Base-by-base conservation (phyloP, 176 grass and related monocot genomes). In the Phoenix dactylifera region DNA sequence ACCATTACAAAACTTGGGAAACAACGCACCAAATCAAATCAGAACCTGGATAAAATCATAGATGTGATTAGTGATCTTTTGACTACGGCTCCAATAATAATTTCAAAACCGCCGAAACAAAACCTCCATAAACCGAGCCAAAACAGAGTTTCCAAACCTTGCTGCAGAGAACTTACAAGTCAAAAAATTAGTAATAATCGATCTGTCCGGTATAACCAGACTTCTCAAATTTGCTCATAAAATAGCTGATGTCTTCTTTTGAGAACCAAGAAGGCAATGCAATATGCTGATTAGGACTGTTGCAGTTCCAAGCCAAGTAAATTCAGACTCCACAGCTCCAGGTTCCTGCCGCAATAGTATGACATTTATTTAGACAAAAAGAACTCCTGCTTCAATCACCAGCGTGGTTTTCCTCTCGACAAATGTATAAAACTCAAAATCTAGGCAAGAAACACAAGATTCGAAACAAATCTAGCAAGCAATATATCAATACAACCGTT, bases 201-300 rank as follows among this genome's bases (percentile, higher is more conserved):
- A 83, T 26, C 3, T 61, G 54, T 7, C 59, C 59, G 1, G 24
- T 65, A 26, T 71, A 75, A 15, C 79, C 79, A 63, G 72, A 69
- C 62, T 82, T 91, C 20, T 75, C 82, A 49, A 71, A 96, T 22
- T 69, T 74, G 22, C 72, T 80, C 28, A 60, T 77, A 24, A 74
- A 80, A 51, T 90, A 87, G 66, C 22, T 26, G 64, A 87, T 55
- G 50, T 90, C 91, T 57, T 96, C 91, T 51, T 96, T 77, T 0
- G 91, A 72, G 17, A 90, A 66, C 80, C 86, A 96, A 59, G 69
- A 52, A 17, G 86, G 86, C 12, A 87, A 26, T 22, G 54, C 14
- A 51, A 74, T 77, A 35, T 82, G 54, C 61, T 63, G 64, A 2
- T 26, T 52, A 20, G 9, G 55, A 90, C 68, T 3, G n/a, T 65